Conservation (phyloP, 148 eudicot genomes). For the Rhododendron williamsianum region DNA sequence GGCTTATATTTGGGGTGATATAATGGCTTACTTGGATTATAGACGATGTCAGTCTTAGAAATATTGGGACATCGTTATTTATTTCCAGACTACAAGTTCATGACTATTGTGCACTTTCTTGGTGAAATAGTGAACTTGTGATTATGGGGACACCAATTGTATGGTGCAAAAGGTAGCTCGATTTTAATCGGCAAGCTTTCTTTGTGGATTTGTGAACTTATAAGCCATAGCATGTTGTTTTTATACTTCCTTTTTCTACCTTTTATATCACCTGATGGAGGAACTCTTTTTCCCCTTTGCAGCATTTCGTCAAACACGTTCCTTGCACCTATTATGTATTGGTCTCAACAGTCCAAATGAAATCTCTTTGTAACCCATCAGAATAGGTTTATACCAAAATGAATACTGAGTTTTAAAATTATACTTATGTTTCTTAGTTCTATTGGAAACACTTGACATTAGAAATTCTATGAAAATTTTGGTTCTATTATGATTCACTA, state of each 20-base stretch:
- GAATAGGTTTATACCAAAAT: no score
- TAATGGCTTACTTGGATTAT: background rate
- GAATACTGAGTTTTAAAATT: no score
- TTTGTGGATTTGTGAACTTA: background rate
- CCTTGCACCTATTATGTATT: no score
- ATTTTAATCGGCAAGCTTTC: background rate
- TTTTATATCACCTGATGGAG: constrained; percentile 21
- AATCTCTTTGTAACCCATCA: no score
- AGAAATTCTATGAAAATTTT: constrained; percentile 7
- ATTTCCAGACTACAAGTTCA: background rate
- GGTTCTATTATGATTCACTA: no score
- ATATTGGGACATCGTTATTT: background rate
- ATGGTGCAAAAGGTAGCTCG: background rate
- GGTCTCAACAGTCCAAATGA: no score
- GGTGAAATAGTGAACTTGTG: background rate
- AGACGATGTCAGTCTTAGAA: background rate
- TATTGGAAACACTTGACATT: no score
- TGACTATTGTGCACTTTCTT: background rate
- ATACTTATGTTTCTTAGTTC: no score
- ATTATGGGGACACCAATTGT: background rate
- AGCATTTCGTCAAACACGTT: no score
- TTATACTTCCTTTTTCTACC: constrained; percentile 8
- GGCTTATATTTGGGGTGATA: background rate
- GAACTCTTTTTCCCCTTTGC: no score
- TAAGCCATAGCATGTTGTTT: background rate